These are phyloP conservation scores for Hirschioporus abietinus DNA, from an alignment of 768 basidiomycete species.

Conservation along the genomic window DNA sequence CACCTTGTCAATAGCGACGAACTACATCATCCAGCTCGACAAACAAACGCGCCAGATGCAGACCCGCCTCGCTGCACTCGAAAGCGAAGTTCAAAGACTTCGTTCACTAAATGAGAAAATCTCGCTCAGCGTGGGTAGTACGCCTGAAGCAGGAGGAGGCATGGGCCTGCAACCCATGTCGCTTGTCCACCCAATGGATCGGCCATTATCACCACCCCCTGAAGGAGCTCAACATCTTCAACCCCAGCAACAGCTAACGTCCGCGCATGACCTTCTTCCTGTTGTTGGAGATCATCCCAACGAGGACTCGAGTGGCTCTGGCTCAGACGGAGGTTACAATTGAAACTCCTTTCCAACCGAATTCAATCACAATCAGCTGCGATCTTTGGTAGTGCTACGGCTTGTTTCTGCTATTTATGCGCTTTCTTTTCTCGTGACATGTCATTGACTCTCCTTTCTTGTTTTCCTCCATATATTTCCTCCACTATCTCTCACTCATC, in stretches of 20 bases:
- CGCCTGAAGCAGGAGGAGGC: slow-evolving; percentile 38
- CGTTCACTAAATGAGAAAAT: slow-evolving; percentile 81
- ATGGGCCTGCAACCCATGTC: slow-evolving; percentile 29
- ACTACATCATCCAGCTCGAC: slow-evolving; percentile 71
- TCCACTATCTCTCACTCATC: slow-evolving; percentile 23
- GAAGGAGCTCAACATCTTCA: slow-evolving; percentile 33
- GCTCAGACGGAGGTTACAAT: slow-evolving; percentile 29
- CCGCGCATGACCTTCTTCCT: slow-evolving; percentile 45
- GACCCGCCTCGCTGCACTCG: slow-evolving; percentile 57
- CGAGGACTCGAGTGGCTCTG: slow-evolving; percentile 49
- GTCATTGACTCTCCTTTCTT: slow-evolving; percentile 23
- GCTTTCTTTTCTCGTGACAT: slow-evolving; percentile 13
- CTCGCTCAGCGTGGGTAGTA: slow-evolving; percentile 53
- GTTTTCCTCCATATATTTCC: slow-evolving; percentile 32
- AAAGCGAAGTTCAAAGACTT: slow-evolving; percentile 65
- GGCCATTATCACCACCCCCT: slow-evolving; percentile 62
- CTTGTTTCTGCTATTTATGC: neutral
- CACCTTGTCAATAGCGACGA: slow-evolving; percentile 49
- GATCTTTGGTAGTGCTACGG: neutral
- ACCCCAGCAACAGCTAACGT: slow-evolving; percentile 18
- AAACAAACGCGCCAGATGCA: slow-evolving; percentile 67
- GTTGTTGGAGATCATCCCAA: slow-evolving; percentile 54
- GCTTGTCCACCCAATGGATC: slow-evolving; percentile 32
- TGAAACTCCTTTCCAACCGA: slow-evolving; percentile 37
- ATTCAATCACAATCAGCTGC: neutral